phyloP scores from a whole-genome alignment of 345 rosid genomes.

The Brassica cretica region DNA sequence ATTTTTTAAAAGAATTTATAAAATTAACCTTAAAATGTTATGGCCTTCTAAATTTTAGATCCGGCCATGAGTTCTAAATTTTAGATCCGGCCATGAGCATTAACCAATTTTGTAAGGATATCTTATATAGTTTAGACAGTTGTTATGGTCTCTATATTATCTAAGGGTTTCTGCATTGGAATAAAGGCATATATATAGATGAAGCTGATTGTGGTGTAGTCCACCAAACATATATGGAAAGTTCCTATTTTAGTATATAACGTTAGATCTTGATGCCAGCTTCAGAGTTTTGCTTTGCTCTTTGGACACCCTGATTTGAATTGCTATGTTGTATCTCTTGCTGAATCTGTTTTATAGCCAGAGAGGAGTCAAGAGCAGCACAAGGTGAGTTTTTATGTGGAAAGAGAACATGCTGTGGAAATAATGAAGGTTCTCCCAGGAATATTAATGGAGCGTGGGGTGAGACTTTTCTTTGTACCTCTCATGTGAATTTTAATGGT shows the following conservation, averaged over 20 bases:
- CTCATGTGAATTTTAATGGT: not conserved
- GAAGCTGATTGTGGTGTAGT: not conserved
- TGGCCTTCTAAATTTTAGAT: too few species aligned
- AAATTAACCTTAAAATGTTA: too few species aligned
- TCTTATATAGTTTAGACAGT: too few species aligned
- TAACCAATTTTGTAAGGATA: too few species aligned
- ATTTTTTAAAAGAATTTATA: too few species aligned
- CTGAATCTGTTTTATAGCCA: constrained; percentile 47
- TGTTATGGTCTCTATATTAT: too few species aligned
- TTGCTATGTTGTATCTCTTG: constrained; percentile 5
- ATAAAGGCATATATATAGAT: not conserved
- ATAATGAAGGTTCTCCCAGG: constrained; percentile 58
- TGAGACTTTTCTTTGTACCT: constrained; percentile 31
- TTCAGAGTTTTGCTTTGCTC: not conserved
- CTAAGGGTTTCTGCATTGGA: too few species aligned
- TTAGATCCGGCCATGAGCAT: too few species aligned
- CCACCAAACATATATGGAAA: too few species aligned
- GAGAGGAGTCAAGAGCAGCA: constrained; percentile 68
- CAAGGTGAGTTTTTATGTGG: constrained; percentile 81
- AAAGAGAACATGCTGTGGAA: constrained; percentile 48
- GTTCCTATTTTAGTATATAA: too few species aligned
- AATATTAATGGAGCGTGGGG: constrained; percentile 63
- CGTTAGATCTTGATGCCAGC: too few species aligned
- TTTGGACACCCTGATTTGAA: not conserved
- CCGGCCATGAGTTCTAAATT: too few species aligned